phyloP scores from a whole-genome alignment of 306 rosid genomes.

The Ormosia emarginata region DNA sequence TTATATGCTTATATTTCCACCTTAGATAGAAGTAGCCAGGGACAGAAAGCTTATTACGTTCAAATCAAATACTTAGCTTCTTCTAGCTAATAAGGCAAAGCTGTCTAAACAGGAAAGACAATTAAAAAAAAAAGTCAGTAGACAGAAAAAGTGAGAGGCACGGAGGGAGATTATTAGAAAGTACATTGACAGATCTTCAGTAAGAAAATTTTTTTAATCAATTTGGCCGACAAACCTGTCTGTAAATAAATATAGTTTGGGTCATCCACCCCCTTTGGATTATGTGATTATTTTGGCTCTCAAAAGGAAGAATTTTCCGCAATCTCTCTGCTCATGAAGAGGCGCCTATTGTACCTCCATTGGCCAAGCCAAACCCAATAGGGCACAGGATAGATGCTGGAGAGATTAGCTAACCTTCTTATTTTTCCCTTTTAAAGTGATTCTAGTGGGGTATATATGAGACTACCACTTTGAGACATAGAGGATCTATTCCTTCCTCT shows the following conservation, averaged over 20 bases:
- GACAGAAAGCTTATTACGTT: background rate
- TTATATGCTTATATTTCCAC: background rate
- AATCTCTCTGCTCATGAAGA: slow-evolving; percentile 21
- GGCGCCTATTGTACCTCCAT: slow-evolving; percentile 11
- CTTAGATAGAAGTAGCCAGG: background rate
- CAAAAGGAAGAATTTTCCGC: slow-evolving; percentile 1
- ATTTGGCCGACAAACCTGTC: slow-evolving; percentile 36
- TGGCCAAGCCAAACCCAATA: background rate
- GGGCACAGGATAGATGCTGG: slow-evolving; percentile 21
- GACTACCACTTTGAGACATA: slow-evolving; percentile 32
- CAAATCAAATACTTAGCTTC: background rate
- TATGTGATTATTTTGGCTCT: slow-evolving; percentile 17
- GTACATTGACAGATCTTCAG: background rate
- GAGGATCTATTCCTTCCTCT: slow-evolving; percentile 44
- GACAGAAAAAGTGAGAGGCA: background rate
- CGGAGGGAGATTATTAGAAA: background rate
- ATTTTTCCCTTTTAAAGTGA: slow-evolving; percentile 25
- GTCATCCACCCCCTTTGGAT: slow-evolving; percentile 22
- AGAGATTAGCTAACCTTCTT: slow-evolving; percentile 26
- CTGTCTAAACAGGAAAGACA: background rate
- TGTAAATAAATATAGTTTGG: slow-evolving; percentile 29
- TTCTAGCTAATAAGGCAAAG: background rate
- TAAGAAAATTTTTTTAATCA: background rate
- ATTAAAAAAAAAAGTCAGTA: background rate
- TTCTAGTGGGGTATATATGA: slow-evolving; percentile 44